phyloP scores from a whole-genome alignment of 2,329 filamentous ascomycete genomes.

The Hypoxylon sp. region DNA sequence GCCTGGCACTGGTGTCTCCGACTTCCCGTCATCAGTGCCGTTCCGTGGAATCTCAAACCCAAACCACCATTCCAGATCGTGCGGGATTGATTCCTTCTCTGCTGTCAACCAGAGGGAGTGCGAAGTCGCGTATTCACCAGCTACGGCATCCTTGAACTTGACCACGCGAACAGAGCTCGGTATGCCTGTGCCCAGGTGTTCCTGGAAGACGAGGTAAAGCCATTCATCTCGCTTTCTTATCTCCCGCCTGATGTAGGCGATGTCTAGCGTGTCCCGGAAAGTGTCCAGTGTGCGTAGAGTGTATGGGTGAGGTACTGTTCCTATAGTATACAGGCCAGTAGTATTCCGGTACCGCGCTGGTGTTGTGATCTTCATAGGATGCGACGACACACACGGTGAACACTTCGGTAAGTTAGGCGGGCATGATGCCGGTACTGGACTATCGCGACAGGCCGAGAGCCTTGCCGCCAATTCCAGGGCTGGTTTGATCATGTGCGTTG shows the following conservation, averaged over 20 bases:
- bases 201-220: slow-evolving; percentile 78
- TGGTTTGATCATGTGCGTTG: slow-evolving; percentile 77
- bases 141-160: slow-evolving; percentile 84
- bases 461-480: slow-evolving; percentile 80
- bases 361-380: slow-evolving; percentile 75
- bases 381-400: slow-evolving; percentile 76
- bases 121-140: slow-evolving; percentile 72
- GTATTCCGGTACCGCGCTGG: slow-evolving; percentile 78
- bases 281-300: slow-evolving; percentile 79
- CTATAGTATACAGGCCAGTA: slow-evolving; percentile 82
- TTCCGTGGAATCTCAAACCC: slow-evolving; percentile 82
- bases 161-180: slow-evolving; percentile 75
- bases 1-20: slow-evolving; percentile 68
- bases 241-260: slow-evolving; percentile 74
- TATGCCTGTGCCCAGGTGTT: slow-evolving; percentile 73
- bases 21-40: slow-evolving; percentile 65
- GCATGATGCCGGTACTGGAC: slow-evolving; percentile 81
- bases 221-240: slow-evolving; percentile 79
- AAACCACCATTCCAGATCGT: slow-evolving; percentile 89
- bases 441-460: slow-evolving; percentile 80
- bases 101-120: slow-evolving; percentile 86
- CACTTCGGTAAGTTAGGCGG: slow-evolving; percentile 85
- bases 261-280: slow-evolving; percentile 70
- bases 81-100: slow-evolving; percentile 67
- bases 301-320: slow-evolving; percentile 91